These are phyloP conservation scores for Aspergillus intermedius DNA, from an alignment of 2,329 filamentous ascomycete species.

Conservation along the genomic window DNA sequence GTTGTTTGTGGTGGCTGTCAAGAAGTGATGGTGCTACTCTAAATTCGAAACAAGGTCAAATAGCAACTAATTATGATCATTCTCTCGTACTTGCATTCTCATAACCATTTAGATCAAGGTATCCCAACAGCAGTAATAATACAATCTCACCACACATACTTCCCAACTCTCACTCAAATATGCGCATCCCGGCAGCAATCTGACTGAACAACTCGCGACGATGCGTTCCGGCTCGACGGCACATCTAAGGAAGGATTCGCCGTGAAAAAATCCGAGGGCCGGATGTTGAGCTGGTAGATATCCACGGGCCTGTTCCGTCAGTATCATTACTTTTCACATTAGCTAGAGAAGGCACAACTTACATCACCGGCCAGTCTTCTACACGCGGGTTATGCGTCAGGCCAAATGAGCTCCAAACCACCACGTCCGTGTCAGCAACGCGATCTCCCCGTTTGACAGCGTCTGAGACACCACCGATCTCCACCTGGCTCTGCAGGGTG, in stretches of 20 bases:
- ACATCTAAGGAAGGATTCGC: constrained; percentile 50
- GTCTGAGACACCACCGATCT: constrained; percentile 30
- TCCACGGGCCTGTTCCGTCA: constrained; percentile 28
- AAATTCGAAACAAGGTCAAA: background rate
- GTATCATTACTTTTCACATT: background rate
- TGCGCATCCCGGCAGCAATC: constrained; percentile 29
- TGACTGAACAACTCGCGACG: constrained; percentile 24
- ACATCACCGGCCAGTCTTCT: constrained; percentile 42
- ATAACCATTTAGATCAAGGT: no score
- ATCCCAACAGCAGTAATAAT: background rate
- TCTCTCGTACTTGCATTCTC: no score
- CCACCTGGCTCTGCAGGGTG: constrained; percentile 46
- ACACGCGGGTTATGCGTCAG: constrained; percentile 41
- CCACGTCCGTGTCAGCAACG: constrained; percentile 36
- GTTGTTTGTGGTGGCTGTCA: constrained; percentile 49
- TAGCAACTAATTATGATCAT: no score
- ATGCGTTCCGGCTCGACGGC: constrained; percentile 34
- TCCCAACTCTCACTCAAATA: constrained; percentile 10
- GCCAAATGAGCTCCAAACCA: constrained; percentile 41
- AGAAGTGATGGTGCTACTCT: constrained; percentile 1
- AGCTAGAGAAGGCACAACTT: constrained; percentile 5
- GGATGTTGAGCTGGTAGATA: constrained; percentile 36
- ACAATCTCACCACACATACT: background rate
- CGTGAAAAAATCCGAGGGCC: constrained; percentile 50
- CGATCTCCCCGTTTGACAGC: constrained; percentile 26